These are phyloP conservation scores for Takashimella koratensis DNA, from an alignment of 1,284 basidiomycete species.

Conservation along the genomic window DNA sequence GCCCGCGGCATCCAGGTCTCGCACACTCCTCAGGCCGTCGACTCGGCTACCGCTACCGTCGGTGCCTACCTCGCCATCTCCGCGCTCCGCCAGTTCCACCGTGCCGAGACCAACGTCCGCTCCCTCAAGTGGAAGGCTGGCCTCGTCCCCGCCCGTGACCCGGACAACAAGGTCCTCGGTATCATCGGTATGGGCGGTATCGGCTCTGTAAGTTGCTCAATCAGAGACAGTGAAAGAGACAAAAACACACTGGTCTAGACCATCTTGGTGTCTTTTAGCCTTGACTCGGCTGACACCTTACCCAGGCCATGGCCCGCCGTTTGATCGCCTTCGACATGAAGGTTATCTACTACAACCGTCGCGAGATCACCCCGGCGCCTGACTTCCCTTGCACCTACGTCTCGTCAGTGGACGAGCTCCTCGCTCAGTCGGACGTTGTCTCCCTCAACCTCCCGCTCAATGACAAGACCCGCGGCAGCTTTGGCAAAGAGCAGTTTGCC, in stretches of 20 bases:
- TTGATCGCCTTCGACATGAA: constrained; percentile 61
- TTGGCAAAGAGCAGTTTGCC: constrained; percentile 73
- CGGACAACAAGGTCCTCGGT: constrained; percentile 72
- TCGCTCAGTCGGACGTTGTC: constrained; percentile 72
- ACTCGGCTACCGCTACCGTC: constrained; percentile 87
- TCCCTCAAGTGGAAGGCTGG: constrained; percentile 57
- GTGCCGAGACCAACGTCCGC: constrained; percentile 65
- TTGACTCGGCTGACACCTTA: background rate
- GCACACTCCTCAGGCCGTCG: constrained; percentile 85
- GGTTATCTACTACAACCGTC: constrained; percentile 76
- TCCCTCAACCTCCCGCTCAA: constrained; percentile 55
- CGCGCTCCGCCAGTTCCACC: constrained; percentile 71
- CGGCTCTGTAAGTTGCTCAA: too few relatives aligned
- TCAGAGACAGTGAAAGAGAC: constrained; percentile 13
- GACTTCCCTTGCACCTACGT: constrained; percentile 71
- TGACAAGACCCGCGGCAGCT: constrained; percentile 67
- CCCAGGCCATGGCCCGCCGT: constrained; percentile 44
- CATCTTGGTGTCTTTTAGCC: constrained; percentile 51
- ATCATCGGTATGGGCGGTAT: constrained; percentile 90
- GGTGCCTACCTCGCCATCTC: constrained; percentile 80
- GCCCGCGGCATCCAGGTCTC: constrained; percentile 75
- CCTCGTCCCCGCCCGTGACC: constrained; percentile 62
- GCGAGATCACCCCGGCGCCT: constrained; percentile 58
- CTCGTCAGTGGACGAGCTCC: constrained; percentile 63
- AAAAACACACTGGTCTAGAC: background rate